phyloP scores from a whole-genome alignment of 73 alveolate species.

The Tetrahymena borealis region DNA sequence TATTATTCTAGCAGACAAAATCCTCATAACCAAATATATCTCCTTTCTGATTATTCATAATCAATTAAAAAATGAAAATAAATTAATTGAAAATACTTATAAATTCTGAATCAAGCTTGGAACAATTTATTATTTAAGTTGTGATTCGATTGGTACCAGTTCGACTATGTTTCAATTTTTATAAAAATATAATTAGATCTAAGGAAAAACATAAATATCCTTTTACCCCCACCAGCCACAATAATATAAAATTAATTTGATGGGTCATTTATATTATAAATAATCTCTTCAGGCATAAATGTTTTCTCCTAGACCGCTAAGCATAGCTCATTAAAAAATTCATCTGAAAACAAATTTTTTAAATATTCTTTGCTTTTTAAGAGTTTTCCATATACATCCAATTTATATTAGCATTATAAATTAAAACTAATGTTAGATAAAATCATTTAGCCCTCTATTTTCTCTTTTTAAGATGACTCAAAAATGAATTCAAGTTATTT shows the following conservation, averaged over 20 bases:
- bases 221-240: slow-evolving; percentile 9
- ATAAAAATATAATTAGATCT: neutral
- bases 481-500: slow-evolving; percentile 20
- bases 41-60: neutral
- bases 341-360: slow-evolving; percentile 6
- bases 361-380: neutral
- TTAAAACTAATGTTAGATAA: slow-evolving; percentile 11
- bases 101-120: neutral
- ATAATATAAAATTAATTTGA: slow-evolving; percentile 20
- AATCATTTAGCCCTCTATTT: slow-evolving; percentile 25
- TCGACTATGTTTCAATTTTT: neutral
- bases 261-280: slow-evolving; percentile 5
- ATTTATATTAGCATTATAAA: slow-evolving; percentile 18
- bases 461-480: neutral
- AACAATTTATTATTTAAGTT: neutral
- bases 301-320: slow-evolving; percentile 13
- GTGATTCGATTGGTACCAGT: neutral
- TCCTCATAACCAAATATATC: neutral
- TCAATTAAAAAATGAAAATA: neutral
- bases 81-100: neutral
- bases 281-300: slow-evolving; percentile 41
- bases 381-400: slow-evolving; percentile 20
- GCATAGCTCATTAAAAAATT: slow-evolving; percentile 15
- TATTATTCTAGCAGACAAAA: neutral
- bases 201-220: neutral